Conservation (phyloP, 2,329 filamentous ascomycete species). For the Knufia fluminis region DNA sequence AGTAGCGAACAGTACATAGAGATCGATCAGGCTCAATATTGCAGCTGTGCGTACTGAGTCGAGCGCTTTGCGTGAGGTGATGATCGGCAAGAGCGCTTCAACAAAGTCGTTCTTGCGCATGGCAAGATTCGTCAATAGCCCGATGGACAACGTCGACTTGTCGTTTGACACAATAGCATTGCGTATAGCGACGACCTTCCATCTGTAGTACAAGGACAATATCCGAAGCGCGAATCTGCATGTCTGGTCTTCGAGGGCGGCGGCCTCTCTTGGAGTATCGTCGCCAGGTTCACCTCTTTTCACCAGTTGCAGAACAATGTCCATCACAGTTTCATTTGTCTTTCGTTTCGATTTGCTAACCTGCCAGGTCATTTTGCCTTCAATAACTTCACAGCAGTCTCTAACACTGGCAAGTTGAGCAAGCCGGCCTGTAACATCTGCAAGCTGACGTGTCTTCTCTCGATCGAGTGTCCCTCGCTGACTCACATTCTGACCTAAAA, state of each 20-base stretch:
- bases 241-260: slow-evolving; percentile 70
- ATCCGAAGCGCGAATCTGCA: slow-evolving; percentile 67
- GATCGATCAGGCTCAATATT: slow-evolving; percentile 68
- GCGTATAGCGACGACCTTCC: slow-evolving; percentile 63
- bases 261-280: slow-evolving; percentile 57
- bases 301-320: slow-evolving; percentile 63
- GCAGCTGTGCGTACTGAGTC: slow-evolving; percentile 71
- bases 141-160: slow-evolving; percentile 48
- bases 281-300: slow-evolving; percentile 60
- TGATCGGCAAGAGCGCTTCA: slow-evolving; percentile 39
- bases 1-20: slow-evolving; percentile 70
- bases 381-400: slow-evolving; percentile 66
- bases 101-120: slow-evolving; percentile 48
- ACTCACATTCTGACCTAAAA: slow-evolving; percentile 62
- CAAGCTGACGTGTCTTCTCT: slow-evolving; percentile 58
- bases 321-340: slow-evolving; percentile 42
- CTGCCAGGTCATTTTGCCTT: slow-evolving; percentile 39
- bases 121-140: slow-evolving; percentile 59
- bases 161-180: slow-evolving; percentile 46
- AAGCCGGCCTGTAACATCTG: slow-evolving; percentile 67
- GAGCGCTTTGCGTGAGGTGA: slow-evolving; percentile 48
- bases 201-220: slow-evolving; percentile 86
- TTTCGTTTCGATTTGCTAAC: slow-evolving; percentile 32
- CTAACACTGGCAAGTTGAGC: slow-evolving; percentile 71
- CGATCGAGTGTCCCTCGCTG: slow-evolving; percentile 59